Evolutionary conservation across 352 stramenopile species (phyloP), one percentile per base, ranked within the genome.

Genomic region (Phytophthora syringae): DNA sequence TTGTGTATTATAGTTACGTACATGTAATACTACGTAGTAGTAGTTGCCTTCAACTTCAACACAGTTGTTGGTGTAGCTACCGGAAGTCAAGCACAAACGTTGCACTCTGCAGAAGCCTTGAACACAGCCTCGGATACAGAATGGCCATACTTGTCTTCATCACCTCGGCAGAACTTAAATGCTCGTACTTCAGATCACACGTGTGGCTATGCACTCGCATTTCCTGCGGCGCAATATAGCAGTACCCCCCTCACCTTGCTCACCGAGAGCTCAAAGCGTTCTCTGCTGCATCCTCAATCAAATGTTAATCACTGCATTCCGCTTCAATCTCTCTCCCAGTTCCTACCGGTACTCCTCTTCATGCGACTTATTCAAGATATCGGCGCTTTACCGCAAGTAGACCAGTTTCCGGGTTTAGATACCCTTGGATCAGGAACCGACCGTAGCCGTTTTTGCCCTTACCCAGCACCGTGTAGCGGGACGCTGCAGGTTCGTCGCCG

Each of bases 371-470:
- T 22, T 90, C 79, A 57, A 89, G 70, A 70, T 92, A 92, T 40
- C 70, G 70, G 21, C 84, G 72, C 15, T 82, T 84, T 45, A 93
- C 76, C 1, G 49, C 71, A 40, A 93, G 80, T 12, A 60, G 67
- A 6, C 79, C 73, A 16, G 66, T 73, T 43, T 71, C 68, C 9
- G 70, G 67, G 44, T 86, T 88, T 24, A 84, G 44, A 42, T 87
- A 91, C 16, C 84, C 84, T 61, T 70, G 76, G 47, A 93, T 88
- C 6, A 93, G 69, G 55, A 93, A 93, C n/a, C 62, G 56, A 0
- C 84, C 84, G 40, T 78, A 93, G 36, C 63, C 76, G 51, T 93
- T 93, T 55, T 80, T 81, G 22, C 84, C 84, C 30, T 79, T 83
- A 47, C 84, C 84, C n/a, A 89, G 72, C 50, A 93, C 82, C 50